Evolutionary conservation across 805 yeast genomes (phyloP).

Genomic region (Hanseniaspora valbyensis): DNA sequence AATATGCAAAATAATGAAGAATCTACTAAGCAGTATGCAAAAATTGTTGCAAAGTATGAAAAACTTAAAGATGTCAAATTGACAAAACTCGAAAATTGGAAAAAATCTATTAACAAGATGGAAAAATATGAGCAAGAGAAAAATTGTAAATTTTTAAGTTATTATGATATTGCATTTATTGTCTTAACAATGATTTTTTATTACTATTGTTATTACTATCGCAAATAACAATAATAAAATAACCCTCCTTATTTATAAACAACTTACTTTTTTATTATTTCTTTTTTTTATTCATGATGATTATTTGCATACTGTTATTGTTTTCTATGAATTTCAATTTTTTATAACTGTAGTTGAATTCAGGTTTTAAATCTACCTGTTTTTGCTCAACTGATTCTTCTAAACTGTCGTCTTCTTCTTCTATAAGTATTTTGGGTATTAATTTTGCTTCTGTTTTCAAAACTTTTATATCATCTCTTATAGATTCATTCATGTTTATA

Average conservation of each 20-base stretch:
- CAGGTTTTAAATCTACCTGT: not conserved
- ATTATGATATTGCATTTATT: constrained; percentile 1
- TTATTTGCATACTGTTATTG: constrained; percentile 1
- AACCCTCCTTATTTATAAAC: too few relatives aligned
- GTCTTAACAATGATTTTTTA: not conserved
- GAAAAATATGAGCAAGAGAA: not conserved
- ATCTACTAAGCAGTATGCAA: not conserved
- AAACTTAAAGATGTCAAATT: not conserved
- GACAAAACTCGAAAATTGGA: constrained; percentile 7
- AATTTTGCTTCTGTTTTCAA: not conserved
- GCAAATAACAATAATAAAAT: too few relatives aligned
- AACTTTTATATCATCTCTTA: not conserved
- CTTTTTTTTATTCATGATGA: constrained; percentile 11
- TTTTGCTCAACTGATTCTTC: not conserved
- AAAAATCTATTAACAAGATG: constrained; percentile 2
- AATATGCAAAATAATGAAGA: not conserved
- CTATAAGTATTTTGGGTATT: not conserved
- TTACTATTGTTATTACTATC: not conserved
- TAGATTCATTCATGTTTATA: not conserved
- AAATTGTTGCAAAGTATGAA: not conserved
- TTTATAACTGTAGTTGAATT: not conserved
- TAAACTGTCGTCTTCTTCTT: constrained; percentile 1
- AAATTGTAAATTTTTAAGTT: not conserved
- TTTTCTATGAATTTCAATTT: not conserved
- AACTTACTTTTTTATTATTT: not conserved